Conservation (phyloP, 352 stramenopile genomes). For the Phytophthora cactorum region DNA sequence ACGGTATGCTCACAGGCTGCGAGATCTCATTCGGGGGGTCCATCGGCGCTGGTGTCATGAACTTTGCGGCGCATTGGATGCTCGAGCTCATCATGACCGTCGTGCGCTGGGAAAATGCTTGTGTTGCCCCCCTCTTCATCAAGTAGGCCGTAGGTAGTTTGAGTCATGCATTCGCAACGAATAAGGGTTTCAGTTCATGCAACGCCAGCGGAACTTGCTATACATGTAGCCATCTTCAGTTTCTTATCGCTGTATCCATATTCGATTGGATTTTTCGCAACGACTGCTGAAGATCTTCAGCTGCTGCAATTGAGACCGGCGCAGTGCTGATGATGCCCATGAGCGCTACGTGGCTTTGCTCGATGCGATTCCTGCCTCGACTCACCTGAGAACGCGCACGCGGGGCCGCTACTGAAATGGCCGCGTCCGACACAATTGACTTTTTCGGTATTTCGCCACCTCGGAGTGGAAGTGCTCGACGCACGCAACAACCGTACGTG, state of each 20-base stretch:
- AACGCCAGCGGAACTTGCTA: background rate
- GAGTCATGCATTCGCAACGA: background rate
- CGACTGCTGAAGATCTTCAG: conserved; percentile 14
- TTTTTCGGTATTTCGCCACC: conserved; percentile 1
- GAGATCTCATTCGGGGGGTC: conserved; percentile 67
- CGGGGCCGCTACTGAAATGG: conserved; percentile 19
- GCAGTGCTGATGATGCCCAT: background rate
- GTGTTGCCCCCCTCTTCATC: conserved; percentile 61
- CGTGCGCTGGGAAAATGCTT: conserved; percentile 70
- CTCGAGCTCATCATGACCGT: conserved; percentile 81
- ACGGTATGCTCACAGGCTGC: conserved; percentile 25
- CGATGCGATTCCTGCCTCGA: conserved; percentile 12
- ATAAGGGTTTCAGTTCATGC: background rate
- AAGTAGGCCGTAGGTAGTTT: conserved; percentile 19
- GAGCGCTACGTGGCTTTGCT: conserved; percentile 22
- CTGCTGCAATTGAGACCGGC: conserved; percentile 12
- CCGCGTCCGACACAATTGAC: conserved; percentile 3
- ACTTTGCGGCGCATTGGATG: conserved; percentile 77
- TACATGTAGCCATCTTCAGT: conserved; percentile 24
- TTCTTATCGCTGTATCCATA: conserved; percentile 1
- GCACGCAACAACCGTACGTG: conserved; percentile 12
- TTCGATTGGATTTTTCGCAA: conserved; percentile 18
- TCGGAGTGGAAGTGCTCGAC: background rate
- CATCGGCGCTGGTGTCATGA: conserved; percentile 56
- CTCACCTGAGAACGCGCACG: background rate